A percentile compares a stretch with the other conserved stretches of the same genome.
These are phyloP conservation scores for Penstemon davidsonii DNA, from an alignment of 257 asterid species.

Conservation along the genomic window DNA sequence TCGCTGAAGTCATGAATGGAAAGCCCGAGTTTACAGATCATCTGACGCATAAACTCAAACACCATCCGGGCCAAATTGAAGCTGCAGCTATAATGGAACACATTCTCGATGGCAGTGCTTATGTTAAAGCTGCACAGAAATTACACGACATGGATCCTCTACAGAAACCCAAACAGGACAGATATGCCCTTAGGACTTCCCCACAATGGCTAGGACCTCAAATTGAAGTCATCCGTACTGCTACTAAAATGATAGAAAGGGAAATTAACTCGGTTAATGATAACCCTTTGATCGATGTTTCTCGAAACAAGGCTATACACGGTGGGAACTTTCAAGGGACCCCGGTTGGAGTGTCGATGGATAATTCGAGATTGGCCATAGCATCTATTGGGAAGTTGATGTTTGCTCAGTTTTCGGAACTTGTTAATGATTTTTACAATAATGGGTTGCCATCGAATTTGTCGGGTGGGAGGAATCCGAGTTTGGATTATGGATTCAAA, in stretches of 20 bases:
- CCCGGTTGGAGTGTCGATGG: constrained; percentile 62
- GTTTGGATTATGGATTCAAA: constrained; percentile 56
- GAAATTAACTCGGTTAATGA: constrained; percentile 58
- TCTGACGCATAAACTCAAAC: constrained; percentile 57
- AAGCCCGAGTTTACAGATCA: constrained; percentile 63
- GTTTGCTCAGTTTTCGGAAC: constrained; percentile 54
- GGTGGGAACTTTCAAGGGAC: constrained; percentile 67
- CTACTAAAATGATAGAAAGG: constrained; percentile 56
- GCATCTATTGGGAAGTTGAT: constrained; percentile 51
- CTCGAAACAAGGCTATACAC: constrained; percentile 53
- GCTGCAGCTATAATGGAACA: constrained; percentile 64
- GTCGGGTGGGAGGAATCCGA: constrained; percentile 54
- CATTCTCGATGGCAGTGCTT: constrained; percentile 46
- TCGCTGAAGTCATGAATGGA: constrained; percentile 62
- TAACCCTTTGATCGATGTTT: constrained; percentile 55
- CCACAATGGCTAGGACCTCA: constrained; percentile 68
- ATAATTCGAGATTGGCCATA: constrained; percentile 46
- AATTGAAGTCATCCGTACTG: constrained; percentile 51
- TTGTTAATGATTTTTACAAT: constrained; percentile 56
- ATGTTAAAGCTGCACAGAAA: constrained; percentile 43
- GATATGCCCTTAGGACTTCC: constrained; percentile 54
- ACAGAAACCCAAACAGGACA: constrained; percentile 56
- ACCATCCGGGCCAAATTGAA: constrained; percentile 61
- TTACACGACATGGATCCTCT: constrained; percentile 48
- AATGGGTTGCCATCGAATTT: constrained; percentile 54